Conservation (phyloP, 2,329 filamentous ascomycete genomes). For the Ilyonectria sp. region DNA sequence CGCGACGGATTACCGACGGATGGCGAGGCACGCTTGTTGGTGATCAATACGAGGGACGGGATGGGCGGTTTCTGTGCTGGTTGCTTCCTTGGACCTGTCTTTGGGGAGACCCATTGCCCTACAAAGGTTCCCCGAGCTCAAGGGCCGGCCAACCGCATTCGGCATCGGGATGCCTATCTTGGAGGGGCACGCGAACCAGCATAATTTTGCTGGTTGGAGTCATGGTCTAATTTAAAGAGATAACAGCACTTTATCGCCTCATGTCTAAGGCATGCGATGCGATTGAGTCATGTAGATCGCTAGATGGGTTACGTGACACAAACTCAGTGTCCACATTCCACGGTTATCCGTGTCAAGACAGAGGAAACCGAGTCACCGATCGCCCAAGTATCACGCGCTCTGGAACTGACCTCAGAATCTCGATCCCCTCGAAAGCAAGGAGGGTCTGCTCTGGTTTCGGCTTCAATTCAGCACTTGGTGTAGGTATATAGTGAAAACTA, state of each 20-base stretch:
- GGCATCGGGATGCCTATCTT: constrained; percentile 18
- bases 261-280: background rate
- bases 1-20: constrained; percentile 3
- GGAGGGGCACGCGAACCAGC: background rate
- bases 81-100: constrained; percentile 18
- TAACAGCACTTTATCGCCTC: background rate
- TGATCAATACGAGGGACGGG: constrained; percentile 2
- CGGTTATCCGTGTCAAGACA: background rate
- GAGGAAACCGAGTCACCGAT: background rate
- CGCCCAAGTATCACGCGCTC: background rate
- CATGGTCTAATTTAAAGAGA: background rate
- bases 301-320: background rate
- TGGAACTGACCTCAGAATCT: background rate
- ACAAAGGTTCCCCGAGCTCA: constrained; percentile 11
- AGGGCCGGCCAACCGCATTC: constrained; percentile 4
- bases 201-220: background rate
- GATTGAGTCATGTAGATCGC: background rate
- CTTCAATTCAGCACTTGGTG: no score
- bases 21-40: constrained; percentile 5
- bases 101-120: constrained; percentile 16
- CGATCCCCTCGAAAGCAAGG: background rate
- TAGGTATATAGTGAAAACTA: no score
- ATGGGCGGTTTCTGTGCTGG: background rate
- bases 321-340: background rate
- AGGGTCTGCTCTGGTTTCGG: background rate